These are phyloP conservation scores for Ascodesmis nigricans DNA, from an alignment of 495 filamentous ascomycete species.

Conservation along the genomic window DNA sequence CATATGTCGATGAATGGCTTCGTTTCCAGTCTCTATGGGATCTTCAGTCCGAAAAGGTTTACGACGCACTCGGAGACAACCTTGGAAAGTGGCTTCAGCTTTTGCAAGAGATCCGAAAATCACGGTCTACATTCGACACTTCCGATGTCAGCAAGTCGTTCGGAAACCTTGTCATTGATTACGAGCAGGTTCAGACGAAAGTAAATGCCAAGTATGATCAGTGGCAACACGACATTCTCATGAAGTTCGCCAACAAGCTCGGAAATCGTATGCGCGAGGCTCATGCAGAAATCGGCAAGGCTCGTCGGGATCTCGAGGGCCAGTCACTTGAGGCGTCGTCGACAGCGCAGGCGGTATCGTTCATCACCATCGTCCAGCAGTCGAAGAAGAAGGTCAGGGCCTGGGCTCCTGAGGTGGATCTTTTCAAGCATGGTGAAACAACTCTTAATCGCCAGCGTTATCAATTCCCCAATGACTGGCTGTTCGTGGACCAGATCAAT, in stretches of 20 bases:
- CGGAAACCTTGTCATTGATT: conserved; percentile 82
- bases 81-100: conserved; percentile 81
- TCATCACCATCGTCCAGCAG: conserved; percentile 92
- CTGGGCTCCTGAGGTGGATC: conserved; percentile 88
- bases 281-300: conserved; percentile 68
- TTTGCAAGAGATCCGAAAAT: conserved; percentile 84
- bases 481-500: conserved; percentile 82
- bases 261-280: conserved; percentile 80
- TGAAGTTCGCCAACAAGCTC: conserved; percentile 73
- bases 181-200: conserved; percentile 92
- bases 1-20: conserved; percentile 88
- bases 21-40: conserved; percentile 99
- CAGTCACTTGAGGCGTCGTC: conserved; percentile 80
- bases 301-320: conserved; percentile 66
- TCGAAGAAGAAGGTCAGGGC: conserved; percentile 78
- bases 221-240: conserved; percentile 92
- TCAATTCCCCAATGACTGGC: conserved; percentile 81
- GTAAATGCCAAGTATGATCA: conserved; percentile 98
- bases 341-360: conserved; percentile 86
- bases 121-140: conserved; percentile 82
- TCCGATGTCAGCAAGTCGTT: conserved; percentile 78
- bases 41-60: conserved; percentile 82
- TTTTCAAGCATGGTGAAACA: conserved; percentile 84
- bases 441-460: conserved; percentile 74
- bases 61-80: conserved; percentile 74